Percentiles rank a stretch among this genome's conserved stretches.
These are phyloP conservation scores for Leishmania martiniquensis DNA, from an alignment of 208 protist genomes.

Conservation along the genomic window DNA sequence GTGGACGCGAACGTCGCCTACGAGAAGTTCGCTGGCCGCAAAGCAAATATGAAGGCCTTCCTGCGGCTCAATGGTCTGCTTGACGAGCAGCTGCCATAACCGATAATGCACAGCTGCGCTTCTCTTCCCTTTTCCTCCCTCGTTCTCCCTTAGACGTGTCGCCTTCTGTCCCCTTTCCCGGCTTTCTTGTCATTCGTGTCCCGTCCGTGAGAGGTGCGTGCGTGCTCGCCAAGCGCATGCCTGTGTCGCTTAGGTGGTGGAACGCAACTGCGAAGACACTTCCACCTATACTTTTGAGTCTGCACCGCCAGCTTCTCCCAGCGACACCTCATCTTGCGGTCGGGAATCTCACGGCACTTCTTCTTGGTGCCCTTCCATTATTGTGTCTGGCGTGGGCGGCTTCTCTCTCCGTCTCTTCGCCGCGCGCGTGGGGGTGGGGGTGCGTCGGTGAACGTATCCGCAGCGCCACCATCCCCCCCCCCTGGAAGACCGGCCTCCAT, in stretches of 20 bases:
- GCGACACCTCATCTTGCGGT: not conserved
- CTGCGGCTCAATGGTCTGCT: slow-evolving; percentile 28
- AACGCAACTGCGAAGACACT: not conserved
- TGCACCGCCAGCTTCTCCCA: not conserved
- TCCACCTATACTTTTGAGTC: not conserved
- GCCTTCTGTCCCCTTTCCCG: not conserved
- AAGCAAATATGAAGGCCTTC: slow-evolving; percentile 40
- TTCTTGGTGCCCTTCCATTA: not conserved
- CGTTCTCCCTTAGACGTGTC: no score
- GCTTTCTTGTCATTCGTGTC: not conserved
- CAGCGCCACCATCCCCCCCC: no score
- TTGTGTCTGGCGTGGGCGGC: not conserved
- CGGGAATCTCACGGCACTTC: not conserved
- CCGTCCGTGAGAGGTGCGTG: no score
- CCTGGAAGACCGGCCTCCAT: not conserved
- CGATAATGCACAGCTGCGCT: not conserved
- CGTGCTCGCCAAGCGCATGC: not conserved
- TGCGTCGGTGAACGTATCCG: not conserved
- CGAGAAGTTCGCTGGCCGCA: slow-evolving; percentile 36
- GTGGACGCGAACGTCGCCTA: slow-evolving; percentile 49
- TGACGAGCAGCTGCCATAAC: not conserved
- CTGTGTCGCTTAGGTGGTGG: not conserved
- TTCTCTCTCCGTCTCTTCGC: not conserved
- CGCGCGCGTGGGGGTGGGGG: not conserved
- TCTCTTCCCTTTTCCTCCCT: not conserved